Conservation (phyloP, 2,329 filamentous ascomycete species). For the Alternaria arbusti region DNA sequence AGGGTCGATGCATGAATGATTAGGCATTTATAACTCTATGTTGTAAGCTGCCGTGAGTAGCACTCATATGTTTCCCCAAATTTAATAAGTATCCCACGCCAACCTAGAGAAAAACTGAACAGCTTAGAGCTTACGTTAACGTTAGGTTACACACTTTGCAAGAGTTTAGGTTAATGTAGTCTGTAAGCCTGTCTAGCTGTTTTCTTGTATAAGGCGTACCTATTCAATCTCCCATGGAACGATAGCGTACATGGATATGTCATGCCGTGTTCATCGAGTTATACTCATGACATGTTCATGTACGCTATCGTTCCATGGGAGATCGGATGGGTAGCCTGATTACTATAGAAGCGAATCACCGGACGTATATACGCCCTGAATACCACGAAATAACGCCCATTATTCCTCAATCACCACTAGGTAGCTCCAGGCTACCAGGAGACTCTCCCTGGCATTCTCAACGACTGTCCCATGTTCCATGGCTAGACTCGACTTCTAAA, state of each 20-base stretch:
- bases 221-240: background rate
- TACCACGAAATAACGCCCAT: background rate
- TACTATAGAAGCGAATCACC: background rate
- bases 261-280: no score
- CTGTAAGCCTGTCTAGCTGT: no score
- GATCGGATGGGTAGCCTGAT: background rate
- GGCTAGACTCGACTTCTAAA: background rate
- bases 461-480: accelerated
- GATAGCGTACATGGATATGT: no score
- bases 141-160: no score
- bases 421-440: background rate
- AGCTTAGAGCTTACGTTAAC: no score
- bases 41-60: background rate
- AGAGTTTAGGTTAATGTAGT: no score
- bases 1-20: background rate
- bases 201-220: background rate
- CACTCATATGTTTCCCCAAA: accelerated
- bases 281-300: no score
- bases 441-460: background rate
- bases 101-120: no score
- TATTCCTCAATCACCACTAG: background rate
- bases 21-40: background rate
- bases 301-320: background rate
- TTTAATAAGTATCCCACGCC: background rate
- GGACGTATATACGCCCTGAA: accelerated